A percentile compares a stretch with the other conserved stretches of the same genome.
phyloP scores from a whole-genome alignment of 441 rosid genomes.

The Daphne laureola region DNA sequence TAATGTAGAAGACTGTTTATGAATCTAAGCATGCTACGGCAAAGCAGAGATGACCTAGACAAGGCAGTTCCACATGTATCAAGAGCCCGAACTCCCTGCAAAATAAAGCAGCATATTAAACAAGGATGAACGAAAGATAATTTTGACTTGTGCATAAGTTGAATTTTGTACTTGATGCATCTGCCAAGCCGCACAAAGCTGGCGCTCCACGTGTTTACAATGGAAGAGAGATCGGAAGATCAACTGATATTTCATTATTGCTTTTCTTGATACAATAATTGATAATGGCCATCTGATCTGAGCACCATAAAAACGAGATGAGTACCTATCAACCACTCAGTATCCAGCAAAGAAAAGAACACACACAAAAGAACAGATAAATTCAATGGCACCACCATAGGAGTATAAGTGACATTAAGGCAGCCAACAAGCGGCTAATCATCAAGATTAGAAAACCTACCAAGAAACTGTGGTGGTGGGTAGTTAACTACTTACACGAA shows the following conservation, averaged over 20 bases:
- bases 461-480: too few relatives aligned
- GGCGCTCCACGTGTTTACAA: constrained; percentile 96
- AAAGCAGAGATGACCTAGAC: constrained; percentile 83
- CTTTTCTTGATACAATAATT: constrained; percentile 85
- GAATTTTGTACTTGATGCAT: constrained; percentile 74
- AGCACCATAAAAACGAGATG: background rate
- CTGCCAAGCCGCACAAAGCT: constrained; percentile 97
- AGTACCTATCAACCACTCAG: too few relatives aligned
- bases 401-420: constrained; percentile 4
- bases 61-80: constrained; percentile 70
- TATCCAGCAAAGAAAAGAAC: constrained; percentile 12
- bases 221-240: constrained; percentile 89
- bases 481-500: too few relatives aligned
- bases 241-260: constrained; percentile 82
- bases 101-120: constrained; percentile 18
- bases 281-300: constrained; percentile 98
- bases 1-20: constrained; percentile 92
- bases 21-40: constrained; percentile 96
- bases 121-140: constrained; percentile 13
- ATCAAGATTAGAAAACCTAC: too few relatives aligned
- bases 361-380: constrained; percentile 4
- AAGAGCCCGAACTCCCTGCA: constrained; percentile 78
- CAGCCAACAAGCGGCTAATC: too few relatives aligned
- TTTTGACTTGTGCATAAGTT: constrained; percentile 10
- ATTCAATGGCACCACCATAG: background rate